Base-by-base conservation (phyloP, 495 filamentous ascomycete genomes). In the Aspergillus incahuasiensis region DNA sequence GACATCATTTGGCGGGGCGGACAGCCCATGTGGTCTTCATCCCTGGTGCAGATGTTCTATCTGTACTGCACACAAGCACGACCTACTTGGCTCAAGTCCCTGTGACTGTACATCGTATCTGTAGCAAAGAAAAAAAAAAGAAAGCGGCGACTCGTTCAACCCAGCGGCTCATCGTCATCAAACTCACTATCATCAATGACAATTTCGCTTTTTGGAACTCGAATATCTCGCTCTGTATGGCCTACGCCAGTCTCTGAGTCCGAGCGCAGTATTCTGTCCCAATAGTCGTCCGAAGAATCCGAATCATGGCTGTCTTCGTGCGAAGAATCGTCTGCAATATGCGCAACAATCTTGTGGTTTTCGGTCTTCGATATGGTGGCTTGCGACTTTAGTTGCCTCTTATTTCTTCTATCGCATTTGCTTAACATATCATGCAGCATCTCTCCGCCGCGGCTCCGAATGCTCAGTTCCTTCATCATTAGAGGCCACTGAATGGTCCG, bases 391-490 rank as follows among this genome's bases (percentile, higher is more conserved):
- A 45, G 34, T 13, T 13, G 6, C 15, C 24, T 55, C 5, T 38
- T 24, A 6, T 34, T 41, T 32, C 53, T 67, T 52, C 52, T 71
- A 57, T 67, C 81, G 41, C 48, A 52, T 68, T 70, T 80, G 65
- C 81, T 87, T 60, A 91, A 67, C 20, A 94, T 68, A 45, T 76
- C 77, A 18, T 80, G 81, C 3, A 89, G 63, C 58, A 89, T 84
- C 42, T 85, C 85, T 57, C 75, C 64, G 13, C 85, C 90, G 43
- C 90, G 78, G 22, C 75, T 71, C 50, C 91, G 78, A 25, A 96
- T 68, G 46, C 78, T 92, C 55, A 91, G 68, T 65, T 96, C 91
- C 63, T 85, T 91, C 67, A 92, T 87, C 60, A 97, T 79, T 44
- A 87, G 76, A 0, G 81, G 73, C 94, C 94, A 98, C 44, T 76